Conservation (phyloP, 345 rosid species). For the Gossypium rotundifolium region DNA sequence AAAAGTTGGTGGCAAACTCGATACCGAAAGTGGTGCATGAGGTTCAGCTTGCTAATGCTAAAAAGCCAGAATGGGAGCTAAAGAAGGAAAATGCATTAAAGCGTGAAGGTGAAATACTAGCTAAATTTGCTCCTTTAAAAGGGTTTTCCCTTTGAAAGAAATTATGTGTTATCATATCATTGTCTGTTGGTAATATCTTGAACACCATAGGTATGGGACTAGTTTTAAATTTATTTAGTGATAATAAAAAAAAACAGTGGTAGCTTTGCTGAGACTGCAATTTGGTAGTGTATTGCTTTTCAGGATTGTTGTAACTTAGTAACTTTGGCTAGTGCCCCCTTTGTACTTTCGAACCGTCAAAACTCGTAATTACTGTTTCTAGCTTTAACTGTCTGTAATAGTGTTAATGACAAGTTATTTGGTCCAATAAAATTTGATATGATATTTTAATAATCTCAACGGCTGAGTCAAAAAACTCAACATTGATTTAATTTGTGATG, state of each 20-base stretch:
- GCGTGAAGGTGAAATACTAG: conserved; percentile 47
- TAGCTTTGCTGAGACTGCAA: background rate
- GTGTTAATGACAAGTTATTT: too few relatives aligned
- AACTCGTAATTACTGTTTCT: too few relatives aligned
- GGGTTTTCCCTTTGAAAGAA: conserved; percentile 32
- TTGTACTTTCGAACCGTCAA: too few relatives aligned
- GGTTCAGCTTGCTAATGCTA: conserved; percentile 52
- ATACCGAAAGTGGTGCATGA: conserved; percentile 47
- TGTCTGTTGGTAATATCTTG: background rate
- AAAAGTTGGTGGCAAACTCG: conserved; percentile 40
- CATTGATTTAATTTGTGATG: too few relatives aligned
- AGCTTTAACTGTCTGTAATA: too few relatives aligned
- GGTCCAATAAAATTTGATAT: too few relatives aligned
- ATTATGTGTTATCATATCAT: background rate
- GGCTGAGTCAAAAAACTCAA: too few relatives aligned
- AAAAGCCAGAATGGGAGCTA: conserved; percentile 42
- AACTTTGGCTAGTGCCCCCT: too few relatives aligned
- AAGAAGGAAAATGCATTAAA: conserved; percentile 40
- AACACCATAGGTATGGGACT: background rate
- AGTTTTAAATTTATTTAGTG: too few relatives aligned
- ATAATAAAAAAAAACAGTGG: too few relatives aligned
- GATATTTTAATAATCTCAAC: too few relatives aligned
- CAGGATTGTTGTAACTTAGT: too few relatives aligned
- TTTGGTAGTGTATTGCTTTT: background rate
- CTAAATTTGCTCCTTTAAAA: conserved; percentile 45